Conservation (phyloP, 148 eudicot genomes). For the Nepenthes mirabilis region DNA sequence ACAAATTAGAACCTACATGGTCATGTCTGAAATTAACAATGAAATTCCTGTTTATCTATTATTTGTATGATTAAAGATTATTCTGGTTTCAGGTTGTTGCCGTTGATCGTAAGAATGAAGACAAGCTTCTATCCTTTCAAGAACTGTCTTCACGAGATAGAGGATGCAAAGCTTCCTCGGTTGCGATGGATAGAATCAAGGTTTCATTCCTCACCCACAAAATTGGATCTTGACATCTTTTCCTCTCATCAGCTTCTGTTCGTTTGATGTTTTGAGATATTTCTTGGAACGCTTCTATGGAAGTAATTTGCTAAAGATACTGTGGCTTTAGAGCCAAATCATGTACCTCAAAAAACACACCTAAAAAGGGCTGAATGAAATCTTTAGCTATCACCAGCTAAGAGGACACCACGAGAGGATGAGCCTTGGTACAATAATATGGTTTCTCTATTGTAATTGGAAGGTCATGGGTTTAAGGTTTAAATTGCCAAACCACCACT, state of each 20-base stretch:
- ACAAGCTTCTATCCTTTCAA: constrained; percentile 82
- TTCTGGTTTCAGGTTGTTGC: constrained; percentile 67
- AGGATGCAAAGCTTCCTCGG: constrained; percentile 57
- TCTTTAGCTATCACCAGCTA: too few relatives aligned
- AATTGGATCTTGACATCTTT: constrained; percentile 1
- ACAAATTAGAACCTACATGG: background rate
- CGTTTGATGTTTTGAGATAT: background rate
- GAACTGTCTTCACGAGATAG: constrained; percentile 87
- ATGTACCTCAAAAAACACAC: too few relatives aligned
- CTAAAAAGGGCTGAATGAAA: too few relatives aligned
- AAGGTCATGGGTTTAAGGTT: too few relatives aligned
- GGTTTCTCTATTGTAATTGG: too few relatives aligned
- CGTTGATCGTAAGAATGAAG: constrained; percentile 65
- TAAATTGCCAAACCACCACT: too few relatives aligned
- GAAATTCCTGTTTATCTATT: background rate
- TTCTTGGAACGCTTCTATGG: too few relatives aligned
- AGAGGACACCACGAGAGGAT: too few relatives aligned
- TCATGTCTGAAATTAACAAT: background rate
- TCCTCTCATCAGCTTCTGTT: background rate
- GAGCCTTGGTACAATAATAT: too few relatives aligned
- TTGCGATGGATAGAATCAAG: constrained; percentile 70
- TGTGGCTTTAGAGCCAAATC: too few relatives aligned
- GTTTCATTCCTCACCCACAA: constrained; percentile 17
- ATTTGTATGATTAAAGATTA: constrained; percentile 2
- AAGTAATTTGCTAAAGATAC: too few relatives aligned